Conservation (phyloP, 768 basidiomycete species). For the Collybia sp. region DNA sequence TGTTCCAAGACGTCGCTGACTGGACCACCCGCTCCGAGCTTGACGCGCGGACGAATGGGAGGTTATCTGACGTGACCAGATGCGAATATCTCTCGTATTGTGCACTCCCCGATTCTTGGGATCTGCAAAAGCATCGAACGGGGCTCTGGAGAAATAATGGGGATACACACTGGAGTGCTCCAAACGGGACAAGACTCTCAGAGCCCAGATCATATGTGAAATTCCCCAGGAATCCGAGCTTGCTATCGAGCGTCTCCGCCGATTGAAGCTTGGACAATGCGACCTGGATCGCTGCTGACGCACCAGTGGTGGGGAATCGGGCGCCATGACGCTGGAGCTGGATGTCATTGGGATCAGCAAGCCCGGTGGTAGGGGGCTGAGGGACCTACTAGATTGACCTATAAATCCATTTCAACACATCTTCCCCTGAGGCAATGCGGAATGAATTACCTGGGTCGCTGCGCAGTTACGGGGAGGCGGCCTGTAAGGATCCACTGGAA, state of each 20-base stretch:
- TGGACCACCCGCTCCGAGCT: conserved; percentile 54
- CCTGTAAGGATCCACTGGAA: conserved; percentile 38
- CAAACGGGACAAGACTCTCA: conserved; percentile 61
- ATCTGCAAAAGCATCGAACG: conserved; percentile 15
- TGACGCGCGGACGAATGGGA: conserved; percentile 48
- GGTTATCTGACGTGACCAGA: conserved; percentile 34
- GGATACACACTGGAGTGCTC: conserved; percentile 53
- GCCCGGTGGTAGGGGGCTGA: neutral
- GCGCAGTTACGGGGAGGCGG: conserved; percentile 44
- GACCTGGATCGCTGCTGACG: conserved; percentile 33
- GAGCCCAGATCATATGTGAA: conserved; percentile 57
- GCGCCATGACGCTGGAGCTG: conserved; percentile 82
- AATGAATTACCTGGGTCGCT: conserved; percentile 48
- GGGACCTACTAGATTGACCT: conserved; percentile 59
- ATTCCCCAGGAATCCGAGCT: conserved; percentile 51
- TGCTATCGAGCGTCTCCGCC: conserved; percentile 32
- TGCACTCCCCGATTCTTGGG: conserved; percentile 41
- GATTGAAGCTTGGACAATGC: conserved; percentile 52
- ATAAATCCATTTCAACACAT: neutral
- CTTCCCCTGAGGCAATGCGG: conserved; percentile 3
- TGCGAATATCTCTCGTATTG: conserved; percentile 50
- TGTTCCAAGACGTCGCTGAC: conserved; percentile 68
- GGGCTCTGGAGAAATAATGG: neutral
- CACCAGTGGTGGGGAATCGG: conserved; percentile 62
- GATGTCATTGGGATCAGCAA: neutral